Base-by-base conservation (phyloP, 2,329 filamentous ascomycete species). In the Akanthomyces lecanii region DNA sequence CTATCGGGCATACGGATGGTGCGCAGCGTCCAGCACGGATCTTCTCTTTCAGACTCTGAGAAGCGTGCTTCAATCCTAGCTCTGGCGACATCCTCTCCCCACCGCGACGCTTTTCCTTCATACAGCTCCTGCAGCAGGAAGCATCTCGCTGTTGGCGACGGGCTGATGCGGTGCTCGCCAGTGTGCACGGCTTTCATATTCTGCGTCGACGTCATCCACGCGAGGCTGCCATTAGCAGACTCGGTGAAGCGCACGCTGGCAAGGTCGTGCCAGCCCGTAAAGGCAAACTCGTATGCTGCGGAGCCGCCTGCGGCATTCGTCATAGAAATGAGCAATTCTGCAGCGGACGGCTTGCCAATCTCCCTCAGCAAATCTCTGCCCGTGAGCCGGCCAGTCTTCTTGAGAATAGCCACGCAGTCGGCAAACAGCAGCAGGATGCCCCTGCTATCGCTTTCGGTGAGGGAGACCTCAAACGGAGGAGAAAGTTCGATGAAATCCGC, bases 61-160 rank as follows among this genome's bases (percentile, higher is more conserved):
- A 96, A 97, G 12, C 93, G 85, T 6, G 88, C 89, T 75, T 97
- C 94, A 16, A 97, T 86, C 66, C 89, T 87, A 10, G 93, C 92
- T 76, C 94, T 96, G 54, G 88, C 86, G 14, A 97, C 82, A 67
- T 98, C 95, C 75, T 98, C 94, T 33, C 87, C 86, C 75, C 91
- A 88, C 65, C 89, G 90, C 21, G 81, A 79, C 1, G 89, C 91
- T 72, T 88, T 93, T 30, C 87, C 88, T 71, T 96, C 90, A 69
- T 94, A 94, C 8, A 84, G 77, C 59, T 91, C 90, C 57, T 88
- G 85, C 1, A 96, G 81, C 47, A 89, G 75, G 70, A 96, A 89
- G 65, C 86, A 89, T 36, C 88, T 82, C 12, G 88, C 81, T 2
- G 87, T 87, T 25, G 82, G 77, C 16, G 79, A 77, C 33, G 81